Evolutionary conservation across 2,329 filamentous ascomycete species (phyloP), one percentile per base, ranked within the genome.

Genomic region (Ophiostoma sp.): DNA sequence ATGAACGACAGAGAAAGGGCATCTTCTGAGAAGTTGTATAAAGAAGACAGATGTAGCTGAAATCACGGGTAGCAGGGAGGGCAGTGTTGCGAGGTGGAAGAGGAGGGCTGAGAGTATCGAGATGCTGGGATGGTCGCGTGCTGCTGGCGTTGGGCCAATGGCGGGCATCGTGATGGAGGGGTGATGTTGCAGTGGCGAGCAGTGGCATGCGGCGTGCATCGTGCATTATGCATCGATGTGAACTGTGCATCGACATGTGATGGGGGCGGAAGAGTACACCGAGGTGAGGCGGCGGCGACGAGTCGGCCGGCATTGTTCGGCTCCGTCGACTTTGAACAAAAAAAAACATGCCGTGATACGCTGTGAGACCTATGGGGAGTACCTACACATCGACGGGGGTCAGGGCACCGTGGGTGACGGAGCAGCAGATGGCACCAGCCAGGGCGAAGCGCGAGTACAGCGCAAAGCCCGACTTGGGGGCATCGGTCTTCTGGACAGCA

Each of bases 381-480:
- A 92, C 94, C 83, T 95, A 98, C 94, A 99, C 95, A 91, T 99
- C 95, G 82, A 99, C 93, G 79, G 95, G 95, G 76, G 95, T 99
- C 78, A 98, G 89, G 79, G 87, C 91, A 83, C 94, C 95, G 88
- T 99, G 95, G 80, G 95, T 99, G 84, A 98, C 85, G 77, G 94
- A 95, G 84, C 95, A 99, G 90, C 95, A 97, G 86, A 98, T 85
- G 77, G 95, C 95, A 84, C 95, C 95, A 78, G 95, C 94, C 78
- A 99, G 91, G 83, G 95, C 94, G 85, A 97, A 97, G 83, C 93
- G 89, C 78, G 92, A 92, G 90, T 98, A 98, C 77, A 99, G 92
- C 72, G 81, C 84, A 76, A 93, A 4, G 75, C 83, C 84, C 74
- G 79, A 79, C 52, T 57, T 57, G 66, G 74, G 79, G 74, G 77